Percentiles rank a stretch among this genome's conserved stretches.
phyloP scores from a whole-genome alignment of 2,329 filamentous ascomycete genomes.

The Neoscytalidium dimidiatum region DNA sequence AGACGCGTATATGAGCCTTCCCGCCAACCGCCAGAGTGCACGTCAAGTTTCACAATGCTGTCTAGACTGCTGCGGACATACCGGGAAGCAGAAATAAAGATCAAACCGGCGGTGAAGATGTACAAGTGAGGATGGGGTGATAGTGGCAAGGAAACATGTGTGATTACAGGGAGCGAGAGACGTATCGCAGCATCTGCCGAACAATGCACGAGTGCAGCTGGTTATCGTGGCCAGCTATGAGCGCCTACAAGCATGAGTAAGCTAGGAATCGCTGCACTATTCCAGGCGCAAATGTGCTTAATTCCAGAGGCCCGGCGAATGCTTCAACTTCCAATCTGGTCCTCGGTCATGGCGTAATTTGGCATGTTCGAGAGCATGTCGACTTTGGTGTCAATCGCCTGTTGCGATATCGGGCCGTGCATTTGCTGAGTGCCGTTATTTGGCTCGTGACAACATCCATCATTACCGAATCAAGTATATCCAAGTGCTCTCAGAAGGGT shows the following conservation, averaged over 20 bases:
- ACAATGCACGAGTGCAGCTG: not conserved
- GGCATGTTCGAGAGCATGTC: not conserved
- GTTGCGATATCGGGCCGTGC: not conserved
- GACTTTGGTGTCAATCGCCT: not conserved
- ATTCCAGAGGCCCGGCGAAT: no score
- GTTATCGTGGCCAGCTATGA: no score
- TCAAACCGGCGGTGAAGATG: not conserved
- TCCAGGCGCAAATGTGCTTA: no score
- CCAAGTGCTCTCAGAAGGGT: not conserved
- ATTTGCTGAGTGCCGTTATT: not conserved
- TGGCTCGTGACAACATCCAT: not conserved
- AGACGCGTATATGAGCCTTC: not conserved
- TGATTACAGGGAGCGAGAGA: not conserved
- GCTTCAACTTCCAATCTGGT: no score
- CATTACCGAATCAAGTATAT: not conserved
- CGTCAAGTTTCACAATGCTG: conserved; percentile 5
- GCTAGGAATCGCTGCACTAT: no score
- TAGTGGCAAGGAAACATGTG: not conserved
- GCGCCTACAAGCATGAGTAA: no score
- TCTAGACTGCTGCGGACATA: not conserved
- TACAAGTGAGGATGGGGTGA: not conserved
- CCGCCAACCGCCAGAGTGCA: not conserved
- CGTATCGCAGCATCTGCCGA: not conserved
- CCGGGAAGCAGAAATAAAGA: not conserved
- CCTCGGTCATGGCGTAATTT: no score